phyloP scores from a whole-genome alignment of 352 stramenopile genomes.

The Bremia lactucae region DNA sequence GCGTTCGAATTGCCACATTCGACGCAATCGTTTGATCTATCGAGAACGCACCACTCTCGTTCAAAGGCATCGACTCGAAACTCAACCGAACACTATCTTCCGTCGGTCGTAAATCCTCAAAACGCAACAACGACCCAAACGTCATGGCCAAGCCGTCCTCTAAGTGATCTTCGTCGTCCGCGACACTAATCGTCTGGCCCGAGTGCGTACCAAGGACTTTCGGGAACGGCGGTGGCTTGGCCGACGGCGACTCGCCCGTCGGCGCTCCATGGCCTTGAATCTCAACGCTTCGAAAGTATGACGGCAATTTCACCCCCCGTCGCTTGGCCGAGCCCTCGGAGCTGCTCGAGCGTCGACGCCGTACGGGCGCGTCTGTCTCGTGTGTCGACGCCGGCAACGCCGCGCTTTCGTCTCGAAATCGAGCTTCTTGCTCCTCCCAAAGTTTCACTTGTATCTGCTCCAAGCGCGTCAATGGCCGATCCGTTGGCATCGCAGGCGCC shows the following conservation, averaged over 20 bases:
- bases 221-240: slow-evolving; percentile 4
- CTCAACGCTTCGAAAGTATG: slow-evolving; percentile 17
- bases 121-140: slow-evolving; percentile 29
- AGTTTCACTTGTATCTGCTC: slow-evolving; percentile 19
- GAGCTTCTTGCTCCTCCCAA: slow-evolving; percentile 21
- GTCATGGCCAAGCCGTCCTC: slow-evolving; percentile 28
- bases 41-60: slow-evolving; percentile 12
- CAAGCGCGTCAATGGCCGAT: slow-evolving; percentile 18
- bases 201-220: slow-evolving; percentile 18
- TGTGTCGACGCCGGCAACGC: not conserved
- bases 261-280: slow-evolving; percentile 6
- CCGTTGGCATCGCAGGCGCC: slow-evolving; percentile 3
- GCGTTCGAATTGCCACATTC: slow-evolving; percentile 37
- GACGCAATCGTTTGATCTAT: slow-evolving; percentile 8
- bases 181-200: slow-evolving; percentile 20
- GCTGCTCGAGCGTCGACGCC: slow-evolving; percentile 5
- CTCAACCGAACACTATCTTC: slow-evolving; percentile 35
- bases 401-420: slow-evolving; percentile 8
- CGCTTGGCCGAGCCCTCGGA: slow-evolving; percentile 7
- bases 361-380: too few relatives aligned
- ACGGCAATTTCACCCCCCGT: slow-evolving; percentile 5
- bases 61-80: slow-evolving; percentile 20
- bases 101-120: slow-evolving; percentile 24
- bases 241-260: slow-evolving; percentile 3
- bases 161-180: slow-evolving; percentile 30